These are phyloP conservation scores for Erythrophleum fordii DNA, from an alignment of 306 rosid genomes.

Conservation along the genomic window DNA sequence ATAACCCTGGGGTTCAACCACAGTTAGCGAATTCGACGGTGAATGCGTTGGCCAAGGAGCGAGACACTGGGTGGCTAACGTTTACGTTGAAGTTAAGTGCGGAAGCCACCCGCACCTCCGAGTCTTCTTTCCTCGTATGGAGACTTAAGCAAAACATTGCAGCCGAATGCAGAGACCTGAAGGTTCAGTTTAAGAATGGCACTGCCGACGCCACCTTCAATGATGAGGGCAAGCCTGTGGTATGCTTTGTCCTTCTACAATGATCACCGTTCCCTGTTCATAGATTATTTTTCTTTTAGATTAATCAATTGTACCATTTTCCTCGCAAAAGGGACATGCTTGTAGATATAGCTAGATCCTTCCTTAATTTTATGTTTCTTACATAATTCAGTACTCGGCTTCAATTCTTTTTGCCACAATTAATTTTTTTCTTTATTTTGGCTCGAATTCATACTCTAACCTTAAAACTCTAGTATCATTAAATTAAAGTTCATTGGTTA, in stretches of 20 bases:
- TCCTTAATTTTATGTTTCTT: too few relatives aligned
- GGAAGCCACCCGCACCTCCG: not conserved
- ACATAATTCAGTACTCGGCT: too few relatives aligned
- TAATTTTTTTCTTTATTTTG: too few relatives aligned
- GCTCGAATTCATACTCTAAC: too few relatives aligned
- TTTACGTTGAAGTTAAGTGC: slow-evolving; percentile 36
- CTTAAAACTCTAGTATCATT: too few relatives aligned
- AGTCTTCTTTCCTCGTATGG: not conserved
- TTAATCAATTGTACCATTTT: not conserved
- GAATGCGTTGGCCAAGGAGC: not conserved
- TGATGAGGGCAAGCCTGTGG: not conserved
- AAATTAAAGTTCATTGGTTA: too few relatives aligned
- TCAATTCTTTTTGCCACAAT: too few relatives aligned
- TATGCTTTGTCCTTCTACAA: not conserved
- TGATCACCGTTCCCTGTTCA: not conserved
- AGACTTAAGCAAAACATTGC: not conserved
- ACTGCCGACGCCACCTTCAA: not conserved
- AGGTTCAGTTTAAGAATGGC: slow-evolving; percentile 44
- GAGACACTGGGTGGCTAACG: not conserved
- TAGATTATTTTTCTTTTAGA: not conserved
- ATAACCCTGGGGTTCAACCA: not conserved
- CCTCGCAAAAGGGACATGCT: not conserved
- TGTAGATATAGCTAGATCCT: not conserved
- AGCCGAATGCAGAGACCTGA: slow-evolving; percentile 50
- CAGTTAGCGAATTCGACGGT: not conserved